Percentiles rank a stretch among this genome's conserved stretches.
These are phyloP conservation scores for Aspergillus bertholletiae DNA, from an alignment of 495 filamentous ascomycete genomes.

Conservation along the genomic window DNA sequence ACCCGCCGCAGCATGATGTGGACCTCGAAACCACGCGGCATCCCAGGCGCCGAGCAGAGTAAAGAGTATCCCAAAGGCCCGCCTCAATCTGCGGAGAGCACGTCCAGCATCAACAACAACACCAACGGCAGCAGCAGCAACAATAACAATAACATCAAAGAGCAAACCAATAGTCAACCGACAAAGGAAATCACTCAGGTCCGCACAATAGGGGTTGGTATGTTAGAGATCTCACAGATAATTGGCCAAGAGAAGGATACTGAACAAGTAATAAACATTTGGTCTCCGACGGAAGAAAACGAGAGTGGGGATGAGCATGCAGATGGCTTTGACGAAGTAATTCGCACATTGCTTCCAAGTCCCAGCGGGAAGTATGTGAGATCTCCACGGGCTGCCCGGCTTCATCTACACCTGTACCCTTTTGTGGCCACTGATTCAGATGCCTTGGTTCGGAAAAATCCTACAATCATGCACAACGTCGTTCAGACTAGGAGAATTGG, in stretches of 20 bases:
- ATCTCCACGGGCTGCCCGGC: conserved; percentile 62
- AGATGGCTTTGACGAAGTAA: conserved; percentile 72
- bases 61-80: conserved; percentile 49
- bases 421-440: conserved; percentile 76
- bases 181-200: conserved; percentile 48
- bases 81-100: conserved; percentile 51
- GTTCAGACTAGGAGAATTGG: conserved; percentile 80
- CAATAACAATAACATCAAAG: conserved; percentile 50
- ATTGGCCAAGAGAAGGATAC: conserved; percentile 71
- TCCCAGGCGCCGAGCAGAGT: conserved; percentile 25
- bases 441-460: conserved; percentile 75
- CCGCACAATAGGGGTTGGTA: conserved; percentile 75
- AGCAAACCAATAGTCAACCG: conserved; percentile 33
- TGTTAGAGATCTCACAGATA: conserved; percentile 73
- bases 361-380: conserved; percentile 68
- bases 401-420: conserved; percentile 72
- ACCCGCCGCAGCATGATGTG: conserved; percentile 83
- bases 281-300: conserved; percentile 60
- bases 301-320: conserved; percentile 48
- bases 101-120: no score
- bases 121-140: no score
- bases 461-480: conserved; percentile 80
- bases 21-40: conserved; percentile 43
- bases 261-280: conserved; percentile 76
- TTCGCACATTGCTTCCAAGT: conserved; percentile 71